Conservation (phyloP, 1,139 yeast genomes). For the Meyerozyma carpophila region DNA sequence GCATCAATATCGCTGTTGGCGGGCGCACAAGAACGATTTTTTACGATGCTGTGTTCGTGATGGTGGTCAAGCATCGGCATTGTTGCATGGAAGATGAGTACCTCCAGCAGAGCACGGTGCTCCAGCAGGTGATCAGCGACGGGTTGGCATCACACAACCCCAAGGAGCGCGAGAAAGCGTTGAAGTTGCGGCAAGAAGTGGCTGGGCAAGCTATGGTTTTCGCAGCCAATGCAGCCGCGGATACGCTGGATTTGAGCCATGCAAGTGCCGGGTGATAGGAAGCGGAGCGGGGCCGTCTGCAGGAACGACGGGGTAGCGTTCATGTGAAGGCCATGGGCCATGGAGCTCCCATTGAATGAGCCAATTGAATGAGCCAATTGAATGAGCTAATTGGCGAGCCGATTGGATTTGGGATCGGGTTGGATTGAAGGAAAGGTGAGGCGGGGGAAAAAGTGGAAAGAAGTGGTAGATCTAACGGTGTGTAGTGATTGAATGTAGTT, state of each 20-base stretch:
- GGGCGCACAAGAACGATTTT: constrained; percentile 7
- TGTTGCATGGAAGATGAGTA: constrained; percentile 8
- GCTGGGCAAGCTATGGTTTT: background rate
- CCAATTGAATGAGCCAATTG: too few relatives aligned
- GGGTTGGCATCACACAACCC: constrained; percentile 4
- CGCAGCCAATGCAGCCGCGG: background rate
- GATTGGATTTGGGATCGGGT: too few relatives aligned
- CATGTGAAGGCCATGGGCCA: background rate
- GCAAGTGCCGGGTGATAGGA: background rate
- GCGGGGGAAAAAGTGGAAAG: too few relatives aligned
- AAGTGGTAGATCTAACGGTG: too few relatives aligned
- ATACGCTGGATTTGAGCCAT: background rate
- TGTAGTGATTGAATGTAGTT: too few relatives aligned
- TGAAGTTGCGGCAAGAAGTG: background rate
- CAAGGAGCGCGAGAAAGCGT: background rate
- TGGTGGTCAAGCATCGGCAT: constrained; percentile 7
- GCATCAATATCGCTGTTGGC: constrained; percentile 5
- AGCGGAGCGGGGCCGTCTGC: background rate
- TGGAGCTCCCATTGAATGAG: too few relatives aligned
- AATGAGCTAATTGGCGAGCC: too few relatives aligned
- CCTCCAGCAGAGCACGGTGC: constrained; percentile 7
- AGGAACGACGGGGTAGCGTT: background rate
- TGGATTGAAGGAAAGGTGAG: too few relatives aligned
- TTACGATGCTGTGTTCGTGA: constrained; percentile 7
- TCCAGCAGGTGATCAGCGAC: constrained; percentile 5